A percentile compares a stretch with the other conserved stretches of the same genome.
Conservation (phyloP, 129 eudicot species). For the Tanacetum coccineum region DNA sequence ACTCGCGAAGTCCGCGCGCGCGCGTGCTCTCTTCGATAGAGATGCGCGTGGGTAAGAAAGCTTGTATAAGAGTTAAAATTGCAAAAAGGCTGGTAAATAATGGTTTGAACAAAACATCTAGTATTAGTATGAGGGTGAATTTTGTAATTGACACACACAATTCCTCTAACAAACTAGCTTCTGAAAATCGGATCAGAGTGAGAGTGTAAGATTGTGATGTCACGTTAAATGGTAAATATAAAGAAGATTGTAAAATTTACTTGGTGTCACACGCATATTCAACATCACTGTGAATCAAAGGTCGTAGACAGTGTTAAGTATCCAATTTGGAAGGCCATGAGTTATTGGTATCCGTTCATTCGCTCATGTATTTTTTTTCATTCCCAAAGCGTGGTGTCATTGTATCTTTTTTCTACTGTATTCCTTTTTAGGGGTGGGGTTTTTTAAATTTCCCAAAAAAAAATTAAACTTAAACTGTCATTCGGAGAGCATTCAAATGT, state of each 20-base stretch:
- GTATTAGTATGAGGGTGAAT: neutral
- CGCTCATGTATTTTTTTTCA: too few species aligned
- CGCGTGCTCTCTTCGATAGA: too few species aligned
- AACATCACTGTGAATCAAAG: neutral
- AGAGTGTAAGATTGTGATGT: neutral
- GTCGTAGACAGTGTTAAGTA: neutral
- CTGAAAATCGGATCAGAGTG: neutral
- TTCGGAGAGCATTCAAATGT: neutral
- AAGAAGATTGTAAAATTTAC: neutral
- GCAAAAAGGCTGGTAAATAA: too few species aligned
- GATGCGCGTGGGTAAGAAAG: too few species aligned
- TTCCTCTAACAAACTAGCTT: neutral
- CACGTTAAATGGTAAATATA: neutral
- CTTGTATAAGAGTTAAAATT: too few species aligned
- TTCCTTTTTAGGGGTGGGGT: too few species aligned
- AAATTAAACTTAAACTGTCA: too few species aligned
- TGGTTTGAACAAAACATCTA: too few species aligned
- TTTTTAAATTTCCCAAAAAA: too few species aligned
- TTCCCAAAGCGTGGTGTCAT: too few species aligned
- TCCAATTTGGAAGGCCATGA: slow-evolving; percentile 7
- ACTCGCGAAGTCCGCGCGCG: too few species aligned
- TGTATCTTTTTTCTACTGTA: too few species aligned
- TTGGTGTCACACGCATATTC: neutral
- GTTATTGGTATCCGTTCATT: slow-evolving; percentile 19
- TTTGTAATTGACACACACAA: neutral